These are phyloP conservation scores for Melampsora medusae DNA, from an alignment of 1,284 basidiomycete genomes.

Conservation along the genomic window DNA sequence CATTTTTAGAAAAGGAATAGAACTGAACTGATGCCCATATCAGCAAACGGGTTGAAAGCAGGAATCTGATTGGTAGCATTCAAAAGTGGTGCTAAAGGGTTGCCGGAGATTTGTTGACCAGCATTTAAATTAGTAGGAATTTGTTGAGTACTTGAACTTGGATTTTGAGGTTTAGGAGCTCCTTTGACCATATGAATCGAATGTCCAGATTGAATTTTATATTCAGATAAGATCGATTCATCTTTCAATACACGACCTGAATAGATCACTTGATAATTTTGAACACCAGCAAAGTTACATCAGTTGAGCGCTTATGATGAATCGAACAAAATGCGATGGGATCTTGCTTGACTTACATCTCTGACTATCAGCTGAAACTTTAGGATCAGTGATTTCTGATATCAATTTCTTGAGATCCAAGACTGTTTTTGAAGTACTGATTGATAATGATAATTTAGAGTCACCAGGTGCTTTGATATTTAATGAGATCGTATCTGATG, in stretches of 20 bases:
- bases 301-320: too few relatives aligned
- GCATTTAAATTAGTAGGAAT: slow-evolving; percentile 63
- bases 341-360: slow-evolving; percentile 4
- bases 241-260: slow-evolving; percentile 64
- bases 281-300: not conserved
- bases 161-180: slow-evolving; percentile 61
- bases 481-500: slow-evolving; percentile 46
- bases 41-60: slow-evolving; percentile 80
- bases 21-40: slow-evolving; percentile 70
- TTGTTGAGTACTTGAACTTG: slow-evolving; percentile 66
- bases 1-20: not conserved
- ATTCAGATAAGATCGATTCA: slow-evolving; percentile 72
- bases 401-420: slow-evolving; percentile 80
- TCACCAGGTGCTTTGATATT: slow-evolving; percentile 51
- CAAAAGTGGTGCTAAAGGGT: slow-evolving; percentile 55
- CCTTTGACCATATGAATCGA: slow-evolving; percentile 72
- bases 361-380: slow-evolving; percentile 58
- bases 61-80: slow-evolving; percentile 60
- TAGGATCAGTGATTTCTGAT: slow-evolving; percentile 70
- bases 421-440: slow-evolving; percentile 67
- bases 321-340: not conserved
- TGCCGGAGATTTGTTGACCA: slow-evolving; percentile 53
- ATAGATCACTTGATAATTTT: slow-evolving; percentile 23
- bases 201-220: slow-evolving; percentile 71
- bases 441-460: slow-evolving; percentile 74